Evolutionary conservation across 2,329 filamentous ascomycete species (phyloP), one percentile per base, ranked within the genome.

Genomic region (Fusarium sp.): DNA sequence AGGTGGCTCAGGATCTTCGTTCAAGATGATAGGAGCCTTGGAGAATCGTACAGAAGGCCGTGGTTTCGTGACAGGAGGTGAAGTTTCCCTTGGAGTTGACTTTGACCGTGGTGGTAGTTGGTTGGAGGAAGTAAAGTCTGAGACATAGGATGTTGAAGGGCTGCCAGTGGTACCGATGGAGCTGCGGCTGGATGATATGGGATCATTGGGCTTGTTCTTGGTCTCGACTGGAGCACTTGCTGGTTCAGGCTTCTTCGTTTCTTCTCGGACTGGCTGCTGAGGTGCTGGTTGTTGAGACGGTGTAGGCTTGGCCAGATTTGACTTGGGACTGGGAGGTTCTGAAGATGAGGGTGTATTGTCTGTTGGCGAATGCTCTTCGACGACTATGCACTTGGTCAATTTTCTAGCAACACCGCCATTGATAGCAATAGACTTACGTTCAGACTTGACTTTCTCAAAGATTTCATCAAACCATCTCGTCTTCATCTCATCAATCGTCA

Each of bases 21-120:
- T 67, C 9, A 78, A 43, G 4, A 78, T 63, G 2, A 77, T 67
- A 1, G 77, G 76, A 1, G 55, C 73, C 3, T 79, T 73, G 4
- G 76, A 77, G 60, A 79, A 79, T 43, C 76, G 77, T 9, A 79
- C 78, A 1, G 74, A 74, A 8, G 72, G 78, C 0, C 76, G 73
- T 6, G 62, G 20, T 49, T 65, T 76, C 12, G 72, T 63, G 10
- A 53, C 59, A 13, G 63, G 27, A 13, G 62, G 56, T 3, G 59
- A 59, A 8, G 65, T 48, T 18, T 64, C 54, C 2, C 53, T 50
- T 2, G 55, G 41, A 21, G 59, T 41, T 3, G 71, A 50, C 25
- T 66, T 58, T 25, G 65, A 48, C 10, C 46, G 60, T 9, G 57
- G 59, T 9, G 72, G 58, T 6, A 59, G 53, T 12, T 42, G 40